A percentile compares a stretch with the other conserved stretches of the same genome.
Evolutionary conservation across 179 eudicot genomes (phyloP).

Genomic region (Beta lomatogona): DNA sequence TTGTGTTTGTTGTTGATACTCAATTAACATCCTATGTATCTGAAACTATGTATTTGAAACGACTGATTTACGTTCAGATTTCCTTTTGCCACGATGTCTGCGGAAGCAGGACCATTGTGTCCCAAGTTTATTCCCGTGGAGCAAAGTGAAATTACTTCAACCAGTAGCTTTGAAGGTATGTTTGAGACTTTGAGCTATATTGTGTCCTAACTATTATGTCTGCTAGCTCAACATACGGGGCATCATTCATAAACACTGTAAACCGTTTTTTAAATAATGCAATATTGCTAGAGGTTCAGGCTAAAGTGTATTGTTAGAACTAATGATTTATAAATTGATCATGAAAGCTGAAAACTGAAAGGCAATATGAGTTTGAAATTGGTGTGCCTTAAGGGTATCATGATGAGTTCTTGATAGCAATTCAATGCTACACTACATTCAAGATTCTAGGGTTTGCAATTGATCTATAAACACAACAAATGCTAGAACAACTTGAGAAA

Average conservation of each 20-base stretch:
- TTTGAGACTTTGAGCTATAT: neutral
- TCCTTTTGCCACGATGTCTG: conserved; percentile 52
- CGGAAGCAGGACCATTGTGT: conserved; percentile 39
- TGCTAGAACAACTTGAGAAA: too few species aligned
- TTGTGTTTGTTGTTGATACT: neutral
- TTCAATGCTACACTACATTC: too few species aligned
- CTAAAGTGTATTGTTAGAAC: neutral
- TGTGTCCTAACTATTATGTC: neutral
- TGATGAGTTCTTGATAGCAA: neutral
- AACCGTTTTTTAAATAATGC: neutral
- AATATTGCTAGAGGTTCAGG: neutral
- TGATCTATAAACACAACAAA: too few species aligned
- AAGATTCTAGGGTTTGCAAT: too few species aligned
- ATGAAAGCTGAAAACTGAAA: neutral
- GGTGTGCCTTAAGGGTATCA: neutral
- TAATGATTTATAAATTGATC: neutral
- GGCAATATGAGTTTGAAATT: neutral
- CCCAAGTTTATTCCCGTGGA: conserved; percentile 77
- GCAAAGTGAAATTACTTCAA: conserved; percentile 55
- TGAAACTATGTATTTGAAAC: neutral
- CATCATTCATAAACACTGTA: neutral
- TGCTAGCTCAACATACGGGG: neutral
- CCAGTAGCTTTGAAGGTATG: conserved; percentile 54
- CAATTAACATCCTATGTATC: neutral
- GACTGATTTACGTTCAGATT: conserved; percentile 34